Evolutionary conservation across 2,329 filamentous ascomycete species (phyloP).

Genomic region (Albophoma yamanashiensis): DNA sequence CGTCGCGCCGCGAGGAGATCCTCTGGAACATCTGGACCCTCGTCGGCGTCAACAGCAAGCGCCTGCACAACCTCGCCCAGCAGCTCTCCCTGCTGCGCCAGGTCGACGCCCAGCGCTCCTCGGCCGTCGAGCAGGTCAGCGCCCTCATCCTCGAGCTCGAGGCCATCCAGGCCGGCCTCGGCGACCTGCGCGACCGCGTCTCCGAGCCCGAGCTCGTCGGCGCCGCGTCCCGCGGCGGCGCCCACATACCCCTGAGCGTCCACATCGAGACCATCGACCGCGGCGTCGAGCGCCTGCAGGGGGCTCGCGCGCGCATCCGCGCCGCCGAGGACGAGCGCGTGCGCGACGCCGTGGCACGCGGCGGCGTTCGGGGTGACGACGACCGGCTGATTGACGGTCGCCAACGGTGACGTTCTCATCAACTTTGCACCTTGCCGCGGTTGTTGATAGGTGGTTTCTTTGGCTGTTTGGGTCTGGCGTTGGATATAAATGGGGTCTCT

Average conservation of each 20-base stretch:
- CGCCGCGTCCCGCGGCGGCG: slow-evolving; percentile 20
- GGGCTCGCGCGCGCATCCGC: slow-evolving; percentile 47
- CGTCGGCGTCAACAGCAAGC: slow-evolving; percentile 56
- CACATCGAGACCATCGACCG: slow-evolving; percentile 67
- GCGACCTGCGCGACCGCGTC: slow-evolving; percentile 61
- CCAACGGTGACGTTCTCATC: not conserved
- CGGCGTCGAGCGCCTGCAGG: slow-evolving; percentile 61
- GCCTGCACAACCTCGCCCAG: slow-evolving; percentile 48
- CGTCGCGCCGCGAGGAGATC: slow-evolving; percentile 51
- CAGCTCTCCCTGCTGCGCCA: slow-evolving; percentile 55
- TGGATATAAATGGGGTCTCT: not conserved
- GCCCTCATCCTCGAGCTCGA: slow-evolving; percentile 62
- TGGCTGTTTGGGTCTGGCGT: not conserved
- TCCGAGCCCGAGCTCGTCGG: slow-evolving; percentile 52
- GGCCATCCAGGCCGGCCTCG: slow-evolving; percentile 59
- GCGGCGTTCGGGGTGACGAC: slow-evolving; percentile 28
- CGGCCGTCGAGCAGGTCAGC: slow-evolving; percentile 58
- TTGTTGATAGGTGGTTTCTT: not conserved
- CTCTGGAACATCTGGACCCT: slow-evolving; percentile 64
- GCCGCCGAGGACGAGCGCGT: slow-evolving; percentile 49
- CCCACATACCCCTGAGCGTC: slow-evolving; percentile 51
- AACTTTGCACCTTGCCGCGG: not conserved
- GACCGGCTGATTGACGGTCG: slow-evolving; percentile 29
- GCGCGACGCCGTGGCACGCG: slow-evolving; percentile 37
- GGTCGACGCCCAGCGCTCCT: slow-evolving; percentile 55